Evolutionary conservation across 169 alveolate genomes (phyloP).

Genomic region (Plasmodium knowlesi): DNA sequence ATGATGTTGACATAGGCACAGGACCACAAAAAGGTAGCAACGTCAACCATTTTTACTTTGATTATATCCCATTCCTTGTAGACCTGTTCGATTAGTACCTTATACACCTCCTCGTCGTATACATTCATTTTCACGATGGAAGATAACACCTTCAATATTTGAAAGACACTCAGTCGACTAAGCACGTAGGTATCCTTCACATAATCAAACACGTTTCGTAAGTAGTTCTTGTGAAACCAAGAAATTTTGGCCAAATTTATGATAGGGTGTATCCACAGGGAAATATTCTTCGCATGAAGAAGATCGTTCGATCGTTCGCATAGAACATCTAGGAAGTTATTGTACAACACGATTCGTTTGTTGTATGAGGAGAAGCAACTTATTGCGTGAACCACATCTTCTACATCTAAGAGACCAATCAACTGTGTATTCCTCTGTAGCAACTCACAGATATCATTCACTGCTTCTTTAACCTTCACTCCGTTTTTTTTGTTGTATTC

Average conservation of each 20-base stretch:
- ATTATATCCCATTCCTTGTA: constrained; percentile 55
- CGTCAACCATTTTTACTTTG: constrained; percentile 24
- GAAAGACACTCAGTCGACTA: constrained; percentile 33
- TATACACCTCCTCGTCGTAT: constrained; percentile 42
- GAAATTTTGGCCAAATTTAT: constrained; percentile 44
- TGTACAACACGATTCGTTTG: constrained; percentile 43
- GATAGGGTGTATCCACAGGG: constrained; percentile 40
- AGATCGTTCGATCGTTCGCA: constrained; percentile 27
- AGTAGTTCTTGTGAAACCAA: constrained; percentile 50
- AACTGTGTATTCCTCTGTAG: constrained; percentile 2
- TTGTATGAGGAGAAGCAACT: constrained; percentile 48
- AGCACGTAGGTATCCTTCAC: constrained; percentile 40
- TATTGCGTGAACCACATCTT: constrained; percentile 37
- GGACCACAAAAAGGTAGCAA: constrained; percentile 59
- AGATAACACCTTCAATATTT: constrained; percentile 21
- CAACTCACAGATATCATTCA: constrained; percentile 23
- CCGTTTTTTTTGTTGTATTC: constrained; percentile 13
- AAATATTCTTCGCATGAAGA: constrained; percentile 55
- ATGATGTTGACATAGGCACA: constrained; percentile 61
- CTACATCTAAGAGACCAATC: constrained; percentile 2
- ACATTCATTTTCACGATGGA: constrained; percentile 66
- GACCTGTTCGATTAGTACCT: constrained; percentile 31
- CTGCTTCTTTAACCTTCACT: constrained; percentile 32
- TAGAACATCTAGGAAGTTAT: constrained; percentile 36
- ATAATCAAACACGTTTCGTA: background rate